Evolutionary conservation across 1,139 yeast species (phyloP).

Genomic region (Eremothecium cymbalariae): DNA sequence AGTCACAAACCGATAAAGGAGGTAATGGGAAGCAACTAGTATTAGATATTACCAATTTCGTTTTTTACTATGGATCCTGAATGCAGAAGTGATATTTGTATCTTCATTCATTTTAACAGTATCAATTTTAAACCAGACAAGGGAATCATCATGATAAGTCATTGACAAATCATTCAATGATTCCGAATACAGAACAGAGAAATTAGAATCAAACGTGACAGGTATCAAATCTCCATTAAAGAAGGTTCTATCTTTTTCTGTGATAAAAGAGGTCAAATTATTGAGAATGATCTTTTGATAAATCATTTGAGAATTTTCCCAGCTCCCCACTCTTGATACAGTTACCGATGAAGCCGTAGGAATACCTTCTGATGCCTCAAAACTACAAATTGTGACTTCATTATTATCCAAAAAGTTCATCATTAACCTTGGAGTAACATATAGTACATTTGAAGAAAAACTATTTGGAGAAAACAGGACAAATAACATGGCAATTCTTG

Average conservation of each 20-base stretch:
- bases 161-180: slow-evolving; percentile 15
- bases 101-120: slow-evolving; percentile 32
- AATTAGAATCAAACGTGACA: slow-evolving; percentile 59
- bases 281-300: slow-evolving; percentile 62
- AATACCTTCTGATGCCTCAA: slow-evolving; percentile 35
- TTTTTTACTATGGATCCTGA: slow-evolving; percentile 21
- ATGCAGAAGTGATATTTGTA: slow-evolving; percentile 27
- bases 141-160: slow-evolving; percentile 57
- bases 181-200: slow-evolving; percentile 28
- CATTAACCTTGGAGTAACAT: slow-evolving; percentile 23
- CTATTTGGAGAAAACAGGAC: slow-evolving; percentile 21
- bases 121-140: slow-evolving; percentile 74
- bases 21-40: slow-evolving; percentile 11
- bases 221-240: slow-evolving; percentile 61
- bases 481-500: slow-evolving; percentile 19
- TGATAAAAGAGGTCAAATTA: slow-evolving; percentile 57
- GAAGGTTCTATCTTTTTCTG: slow-evolving; percentile 49
- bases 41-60: slow-evolving; percentile 22
- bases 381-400: slow-evolving; percentile 19
- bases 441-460: slow-evolving; percentile 13
- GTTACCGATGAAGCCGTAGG: slow-evolving; percentile 23
- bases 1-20: slow-evolving; percentile 30
- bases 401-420: slow-evolving; percentile 14
- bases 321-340: slow-evolving; percentile 24
- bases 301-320: slow-evolving; percentile 53